These are phyloP conservation scores for Kingdonia uniflora DNA, from an alignment of 164 flowering plant genomes.

Conservation along the genomic window DNA sequence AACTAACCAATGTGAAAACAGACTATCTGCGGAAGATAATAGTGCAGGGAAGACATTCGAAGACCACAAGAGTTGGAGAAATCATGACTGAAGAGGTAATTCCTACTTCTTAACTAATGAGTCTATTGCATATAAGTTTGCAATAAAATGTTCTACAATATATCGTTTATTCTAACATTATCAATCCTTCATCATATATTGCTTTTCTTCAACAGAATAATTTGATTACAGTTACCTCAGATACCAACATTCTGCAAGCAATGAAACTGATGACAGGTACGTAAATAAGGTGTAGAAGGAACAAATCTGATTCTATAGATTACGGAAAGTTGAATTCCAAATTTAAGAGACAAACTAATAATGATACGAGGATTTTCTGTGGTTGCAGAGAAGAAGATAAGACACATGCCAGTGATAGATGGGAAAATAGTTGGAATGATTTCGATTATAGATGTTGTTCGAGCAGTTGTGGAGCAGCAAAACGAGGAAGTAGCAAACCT, in stretches of 20 bases:
- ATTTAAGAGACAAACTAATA: neutral
- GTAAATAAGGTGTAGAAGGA: neutral
- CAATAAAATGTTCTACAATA: too few relatives aligned
- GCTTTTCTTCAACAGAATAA: conserved; percentile 48
- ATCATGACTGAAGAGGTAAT: conserved; percentile 86
- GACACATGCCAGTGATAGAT: conserved; percentile 84
- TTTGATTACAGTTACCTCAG: conserved; percentile 65
- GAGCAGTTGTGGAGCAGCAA: conserved; percentile 73
- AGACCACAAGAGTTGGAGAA: conserved; percentile 59
- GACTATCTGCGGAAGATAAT: conserved; percentile 67
- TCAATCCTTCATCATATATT: too few relatives aligned
- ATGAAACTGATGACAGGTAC: conserved; percentile 89
- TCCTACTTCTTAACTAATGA: too few relatives aligned
- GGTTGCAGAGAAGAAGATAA: conserved; percentile 54
- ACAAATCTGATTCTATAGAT: too few relatives aligned
- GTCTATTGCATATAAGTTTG: too few relatives aligned
- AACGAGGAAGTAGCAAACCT: conserved; percentile 52
- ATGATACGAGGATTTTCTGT: conserved; percentile 5
- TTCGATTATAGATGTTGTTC: conserved; percentile 77
- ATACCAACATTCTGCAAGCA: conserved; percentile 69
- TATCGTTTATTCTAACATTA: too few relatives aligned
- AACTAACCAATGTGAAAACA: conserved; percentile 22
- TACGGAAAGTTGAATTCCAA: too few relatives aligned
- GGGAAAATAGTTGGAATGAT: conserved; percentile 77
- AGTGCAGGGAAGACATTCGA: conserved; percentile 52